A percentile compares a stretch with the other conserved stretches of the same genome.
Conservation (phyloP, 805 yeast genomes). For the Starmerella riodocensis region DNA sequence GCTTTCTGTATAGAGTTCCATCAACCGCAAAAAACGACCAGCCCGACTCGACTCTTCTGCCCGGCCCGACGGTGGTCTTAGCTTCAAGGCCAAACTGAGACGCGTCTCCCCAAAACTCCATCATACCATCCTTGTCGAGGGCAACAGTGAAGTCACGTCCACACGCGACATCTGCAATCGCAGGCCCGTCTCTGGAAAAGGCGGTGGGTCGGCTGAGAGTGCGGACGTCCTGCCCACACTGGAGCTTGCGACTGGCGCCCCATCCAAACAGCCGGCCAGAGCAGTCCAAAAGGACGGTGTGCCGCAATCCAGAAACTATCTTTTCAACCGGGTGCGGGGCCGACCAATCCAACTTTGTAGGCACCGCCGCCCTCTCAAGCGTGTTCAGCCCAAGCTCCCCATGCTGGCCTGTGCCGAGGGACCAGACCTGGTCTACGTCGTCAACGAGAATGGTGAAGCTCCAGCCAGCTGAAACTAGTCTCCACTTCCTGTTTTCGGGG, state of each 20-base stretch:
- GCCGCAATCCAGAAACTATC: conserved; percentile 26
- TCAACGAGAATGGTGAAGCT: conserved; percentile 48
- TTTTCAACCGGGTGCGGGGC: conserved; percentile 12
- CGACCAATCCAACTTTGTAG: conserved; percentile 13
- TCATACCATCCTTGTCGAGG: conserved; percentile 1
- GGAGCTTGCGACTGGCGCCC: conserved; percentile 59
- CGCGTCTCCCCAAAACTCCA: background rate
- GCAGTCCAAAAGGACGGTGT: conserved; percentile 23
- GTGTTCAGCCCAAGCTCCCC: conserved; percentile 61
- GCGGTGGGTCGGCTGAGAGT: conserved; percentile 5
- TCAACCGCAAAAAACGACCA: conserved; percentile 19
- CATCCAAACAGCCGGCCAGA: conserved; percentile 44
- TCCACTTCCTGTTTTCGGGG: conserved; percentile 28
- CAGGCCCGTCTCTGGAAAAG: background rate
- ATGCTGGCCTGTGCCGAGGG: conserved; percentile 50
- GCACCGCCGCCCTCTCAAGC: background rate
- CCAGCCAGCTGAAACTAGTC: conserved; percentile 62
- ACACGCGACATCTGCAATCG: conserved; percentile 23
- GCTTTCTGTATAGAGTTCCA: conserved; percentile 56
- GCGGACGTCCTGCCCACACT: conserved; percentile 25
- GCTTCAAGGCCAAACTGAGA: no score
- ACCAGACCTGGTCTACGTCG: conserved; percentile 31
- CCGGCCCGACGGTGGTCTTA: background rate
- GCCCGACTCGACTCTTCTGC: conserved; percentile 8
- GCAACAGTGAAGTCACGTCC: conserved; percentile 48